phyloP scores from a whole-genome alignment of 2,329 filamentous ascomycete species.

The Monilinia aucupariae region DNA sequence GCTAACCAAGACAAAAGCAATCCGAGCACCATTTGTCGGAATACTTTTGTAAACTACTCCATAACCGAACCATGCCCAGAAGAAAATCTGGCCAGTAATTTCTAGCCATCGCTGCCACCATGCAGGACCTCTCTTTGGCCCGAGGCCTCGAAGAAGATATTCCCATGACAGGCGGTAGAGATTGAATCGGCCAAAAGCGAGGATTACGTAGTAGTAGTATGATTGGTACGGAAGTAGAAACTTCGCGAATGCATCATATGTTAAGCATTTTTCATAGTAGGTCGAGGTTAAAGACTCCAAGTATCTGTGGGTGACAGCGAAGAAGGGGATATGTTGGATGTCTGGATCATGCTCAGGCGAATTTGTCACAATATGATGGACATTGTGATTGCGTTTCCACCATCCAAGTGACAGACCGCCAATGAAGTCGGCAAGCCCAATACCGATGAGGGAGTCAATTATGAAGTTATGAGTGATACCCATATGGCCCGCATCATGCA shows the following conservation, averaged over 20 bases:
- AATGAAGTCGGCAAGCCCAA: slow-evolving; percentile 82
- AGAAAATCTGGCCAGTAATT: slow-evolving; percentile 67
- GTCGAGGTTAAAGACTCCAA: slow-evolving; percentile 67
- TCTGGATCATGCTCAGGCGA: slow-evolving; percentile 93
- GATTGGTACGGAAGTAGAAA: slow-evolving; percentile 68
- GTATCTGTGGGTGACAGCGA: slow-evolving; percentile 79
- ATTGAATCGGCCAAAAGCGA: slow-evolving; percentile 80
- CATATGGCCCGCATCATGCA: slow-evolving; percentile 95
- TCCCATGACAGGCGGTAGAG: slow-evolving; percentile 78
- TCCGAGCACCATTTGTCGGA: slow-evolving; percentile 61
- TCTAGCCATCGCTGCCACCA: slow-evolving; percentile 84
- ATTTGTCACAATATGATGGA: slow-evolving; percentile 95
- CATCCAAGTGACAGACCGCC: slow-evolving; percentile 88
- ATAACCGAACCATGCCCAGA: slow-evolving; percentile 86
- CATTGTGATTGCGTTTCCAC: slow-evolving; percentile 97
- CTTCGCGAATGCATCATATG: slow-evolving; percentile 69
- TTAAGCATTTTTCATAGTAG: slow-evolving; percentile 77
- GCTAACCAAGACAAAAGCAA: slow-evolving; percentile 72
- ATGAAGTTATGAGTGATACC: slow-evolving; percentile 91
- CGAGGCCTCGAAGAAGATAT: slow-evolving; percentile 64
- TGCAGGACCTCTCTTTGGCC: slow-evolving; percentile 68
- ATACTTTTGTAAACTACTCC: slow-evolving; percentile 68
- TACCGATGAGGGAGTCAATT: slow-evolving; percentile 77
- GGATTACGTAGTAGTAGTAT: slow-evolving; percentile 76
- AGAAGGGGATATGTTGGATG: slow-evolving; percentile 85